These are phyloP conservation scores for Nitzschia sp. DNA, from an alignment of 108 stramenopile species.

Conservation along the genomic window DNA sequence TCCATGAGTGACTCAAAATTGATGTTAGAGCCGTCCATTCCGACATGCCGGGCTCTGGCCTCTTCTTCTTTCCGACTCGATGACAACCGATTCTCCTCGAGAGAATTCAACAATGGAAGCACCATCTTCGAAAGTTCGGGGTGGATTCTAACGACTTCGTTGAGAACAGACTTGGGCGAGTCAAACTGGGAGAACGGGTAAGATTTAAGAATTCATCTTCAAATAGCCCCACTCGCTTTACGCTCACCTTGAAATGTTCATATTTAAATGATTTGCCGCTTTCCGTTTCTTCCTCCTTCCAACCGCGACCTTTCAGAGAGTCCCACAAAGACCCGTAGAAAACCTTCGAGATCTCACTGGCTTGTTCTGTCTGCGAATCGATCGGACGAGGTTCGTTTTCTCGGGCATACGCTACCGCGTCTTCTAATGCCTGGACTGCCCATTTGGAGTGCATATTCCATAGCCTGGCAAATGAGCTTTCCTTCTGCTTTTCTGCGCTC, in stretches of 20 bases:
- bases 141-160: slow-evolving; percentile 53
- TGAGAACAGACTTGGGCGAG: slow-evolving; percentile 57
- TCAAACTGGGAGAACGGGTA: slow-evolving; percentile 30
- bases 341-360: slow-evolving; percentile 5
- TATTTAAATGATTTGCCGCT: slow-evolving; percentile 30
- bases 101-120: slow-evolving; percentile 42
- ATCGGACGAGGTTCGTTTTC: slow-evolving; percentile 31
- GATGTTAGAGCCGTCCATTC: slow-evolving; percentile 22
- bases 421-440: slow-evolving; percentile 39
- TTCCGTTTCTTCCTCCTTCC: slow-evolving; percentile 54
- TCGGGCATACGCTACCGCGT: slow-evolving; percentile 50
- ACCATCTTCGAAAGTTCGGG: slow-evolving; percentile 65
- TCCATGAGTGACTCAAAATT: slow-evolving; percentile 37
- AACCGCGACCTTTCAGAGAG: slow-evolving; percentile 64
- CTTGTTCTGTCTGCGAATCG: background rate
- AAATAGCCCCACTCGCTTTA: background rate
- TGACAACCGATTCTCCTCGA: slow-evolving; percentile 21
- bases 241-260: slow-evolving; percentile 26
- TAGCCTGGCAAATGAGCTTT: slow-evolving; percentile 27
- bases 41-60: slow-evolving; percentile 25
- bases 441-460: slow-evolving; percentile 39
- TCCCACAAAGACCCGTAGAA: slow-evolving; percentile 64
- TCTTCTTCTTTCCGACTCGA: slow-evolving; percentile 6
- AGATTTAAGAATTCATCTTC: background rate
- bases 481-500: background rate